Conservation (phyloP, 2,329 filamentous ascomycete genomes). For the Colletotrichum nymphaeae region DNA sequence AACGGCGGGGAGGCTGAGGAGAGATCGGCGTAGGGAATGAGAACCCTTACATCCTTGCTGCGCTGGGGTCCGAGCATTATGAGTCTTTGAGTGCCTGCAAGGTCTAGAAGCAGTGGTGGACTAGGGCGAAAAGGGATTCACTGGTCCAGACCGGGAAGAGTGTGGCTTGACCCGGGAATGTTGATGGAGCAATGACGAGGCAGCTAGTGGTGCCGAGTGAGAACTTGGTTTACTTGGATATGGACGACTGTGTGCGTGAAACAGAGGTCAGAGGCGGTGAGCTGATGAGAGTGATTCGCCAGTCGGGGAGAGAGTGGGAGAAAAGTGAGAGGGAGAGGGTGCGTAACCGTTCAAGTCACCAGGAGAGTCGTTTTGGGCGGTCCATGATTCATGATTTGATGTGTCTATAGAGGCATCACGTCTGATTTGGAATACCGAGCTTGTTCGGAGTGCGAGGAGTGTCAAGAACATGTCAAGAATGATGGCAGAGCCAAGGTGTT, state of each 20-base stretch:
- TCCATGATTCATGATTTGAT: slow-evolving; percentile 28
- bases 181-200: not conserved
- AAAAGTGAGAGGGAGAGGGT: not conserved
- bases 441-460: not conserved
- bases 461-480: not conserved
- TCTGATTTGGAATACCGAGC: slow-evolving; percentile 20
- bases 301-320: not conserved
- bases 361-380: not conserved
- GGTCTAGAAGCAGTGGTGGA: slow-evolving; percentile 12
- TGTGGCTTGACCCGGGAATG: slow-evolving; percentile 24
- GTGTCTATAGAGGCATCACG: not conserved
- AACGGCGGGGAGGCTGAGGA: slow-evolving; percentile 26
- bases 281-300: not conserved
- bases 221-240: not conserved
- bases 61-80: not conserved
- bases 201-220: slow-evolving; percentile 9
- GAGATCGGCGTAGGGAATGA: slow-evolving; percentile 23
- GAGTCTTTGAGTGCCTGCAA: not conserved
- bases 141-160: slow-evolving; percentile 18
- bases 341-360: not conserved
- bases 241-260: not conserved
- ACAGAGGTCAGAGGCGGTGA: slow-evolving; percentile 16
- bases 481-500: not conserved
- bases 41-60: slow-evolving; percentile 11
- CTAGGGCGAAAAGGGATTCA: slow-evolving; percentile 9